Evolutionary conservation across 257 asterid genomes (phyloP).

Genomic region (Jasminum sambac): DNA sequence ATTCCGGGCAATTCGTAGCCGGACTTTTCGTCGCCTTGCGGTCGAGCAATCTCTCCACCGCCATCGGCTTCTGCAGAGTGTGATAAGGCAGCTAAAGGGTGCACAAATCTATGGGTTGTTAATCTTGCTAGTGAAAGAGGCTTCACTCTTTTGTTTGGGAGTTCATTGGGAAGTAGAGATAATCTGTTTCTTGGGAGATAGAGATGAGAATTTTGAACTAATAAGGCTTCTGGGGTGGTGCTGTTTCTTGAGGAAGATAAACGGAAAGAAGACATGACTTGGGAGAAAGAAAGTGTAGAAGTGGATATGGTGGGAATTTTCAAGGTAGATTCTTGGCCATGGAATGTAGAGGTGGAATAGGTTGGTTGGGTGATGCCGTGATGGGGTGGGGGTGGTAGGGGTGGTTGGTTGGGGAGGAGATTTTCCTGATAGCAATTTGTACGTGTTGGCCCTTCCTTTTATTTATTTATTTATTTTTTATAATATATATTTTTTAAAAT

Average conservation of each 20-base stretch:
- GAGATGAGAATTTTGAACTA: constrained; percentile 33
- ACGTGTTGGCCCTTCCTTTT: no score
- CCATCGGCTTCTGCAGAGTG: constrained; percentile 64
- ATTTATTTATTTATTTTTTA: not conserved
- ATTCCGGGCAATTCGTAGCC: constrained; percentile 48
- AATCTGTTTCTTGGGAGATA: constrained; percentile 39
- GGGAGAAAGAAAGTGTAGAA: constrained; percentile 9
- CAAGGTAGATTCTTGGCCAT: constrained; percentile 48
- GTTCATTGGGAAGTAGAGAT: constrained; percentile 30
- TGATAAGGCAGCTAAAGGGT: constrained; percentile 61
- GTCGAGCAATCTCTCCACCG: constrained; percentile 17
- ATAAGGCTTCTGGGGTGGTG: constrained; percentile 37
- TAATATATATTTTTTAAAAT: constrained; percentile 1
- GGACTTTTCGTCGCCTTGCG: constrained; percentile 19
- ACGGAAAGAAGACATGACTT: constrained; percentile 60
- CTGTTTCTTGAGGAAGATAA: constrained; percentile 53
- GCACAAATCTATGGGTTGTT: constrained; percentile 24
- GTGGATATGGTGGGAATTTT: constrained; percentile 40
- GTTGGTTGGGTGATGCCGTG: no score
- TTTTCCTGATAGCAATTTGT: constrained; percentile 19
- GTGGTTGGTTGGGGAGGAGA: constrained; percentile 16
- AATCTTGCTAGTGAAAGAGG: constrained; percentile 33
- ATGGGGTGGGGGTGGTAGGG: constrained; percentile 16
- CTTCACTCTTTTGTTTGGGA: constrained; percentile 25
- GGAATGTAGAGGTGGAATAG: constrained; percentile 34